Conservation (phyloP, 1,284 basidiomycete genomes). For the Rhodotorula sp. region DNA sequence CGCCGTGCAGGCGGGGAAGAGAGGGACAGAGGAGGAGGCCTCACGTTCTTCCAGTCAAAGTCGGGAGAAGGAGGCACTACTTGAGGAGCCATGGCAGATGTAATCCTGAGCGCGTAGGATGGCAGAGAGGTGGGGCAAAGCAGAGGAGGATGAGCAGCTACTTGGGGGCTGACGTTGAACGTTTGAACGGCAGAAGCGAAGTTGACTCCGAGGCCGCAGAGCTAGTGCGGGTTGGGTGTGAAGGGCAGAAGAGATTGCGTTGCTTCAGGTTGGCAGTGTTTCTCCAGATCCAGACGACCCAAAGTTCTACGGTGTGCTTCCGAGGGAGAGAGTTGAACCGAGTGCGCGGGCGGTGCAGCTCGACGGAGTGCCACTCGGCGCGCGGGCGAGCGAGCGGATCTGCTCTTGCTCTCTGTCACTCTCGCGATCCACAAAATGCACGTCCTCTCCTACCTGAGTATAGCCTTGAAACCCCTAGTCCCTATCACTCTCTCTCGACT, state of each 20-base stretch:
- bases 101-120: neutral
- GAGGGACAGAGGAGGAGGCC: neutral
- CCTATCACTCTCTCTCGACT: neutral
- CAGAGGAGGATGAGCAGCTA: too few species aligned
- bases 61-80: constrained; percentile 26
- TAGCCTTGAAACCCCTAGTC: neutral
- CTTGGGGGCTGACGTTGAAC: too few species aligned
- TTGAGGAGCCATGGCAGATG: constrained; percentile 15
- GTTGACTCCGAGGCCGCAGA: too few species aligned
- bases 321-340: neutral
- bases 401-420: neutral
- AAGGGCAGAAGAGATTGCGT: too few species aligned
- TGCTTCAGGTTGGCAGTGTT: too few species aligned
- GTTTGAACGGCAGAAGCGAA: too few species aligned
- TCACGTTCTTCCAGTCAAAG: constrained; percentile 41
- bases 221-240: too few species aligned
- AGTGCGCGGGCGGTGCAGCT: neutral
- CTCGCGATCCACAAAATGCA: constrained; percentile 4
- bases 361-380: neutral
- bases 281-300: too few species aligned
- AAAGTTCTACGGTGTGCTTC: too few species aligned
- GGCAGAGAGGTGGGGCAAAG: neutral
- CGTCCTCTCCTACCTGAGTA: neutral
- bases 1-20: neutral
- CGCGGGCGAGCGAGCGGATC: neutral